Conservation (phyloP, 2,329 filamentous ascomycete species). For the Amphichorda felina region DNA sequence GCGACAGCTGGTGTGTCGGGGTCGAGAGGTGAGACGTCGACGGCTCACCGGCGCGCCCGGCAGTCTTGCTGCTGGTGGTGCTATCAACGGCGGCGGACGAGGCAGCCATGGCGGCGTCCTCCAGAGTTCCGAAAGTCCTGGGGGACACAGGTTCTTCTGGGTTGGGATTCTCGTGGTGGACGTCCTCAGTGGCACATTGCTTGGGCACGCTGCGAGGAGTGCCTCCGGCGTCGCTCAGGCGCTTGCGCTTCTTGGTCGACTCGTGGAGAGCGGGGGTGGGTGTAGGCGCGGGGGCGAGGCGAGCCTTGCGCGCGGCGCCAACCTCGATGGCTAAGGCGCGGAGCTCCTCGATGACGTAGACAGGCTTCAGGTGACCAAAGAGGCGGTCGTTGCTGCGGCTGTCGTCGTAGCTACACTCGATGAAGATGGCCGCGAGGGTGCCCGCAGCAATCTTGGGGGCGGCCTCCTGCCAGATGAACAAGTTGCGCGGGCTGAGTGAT, state of each 20-base stretch:
- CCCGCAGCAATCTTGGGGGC: constrained; percentile 72
- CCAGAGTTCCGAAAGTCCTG: neutral
- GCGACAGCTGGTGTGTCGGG: constrained; percentile 33
- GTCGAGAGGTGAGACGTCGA: too few relatives aligned
- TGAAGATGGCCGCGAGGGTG: constrained; percentile 69
- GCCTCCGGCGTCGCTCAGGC: constrained; percentile 22
- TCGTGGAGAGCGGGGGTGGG: neutral
- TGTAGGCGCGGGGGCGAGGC: constrained; percentile 7
- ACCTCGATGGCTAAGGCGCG: constrained; percentile 60
- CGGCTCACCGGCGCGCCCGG: constrained; percentile 17
- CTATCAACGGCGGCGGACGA: neutral
- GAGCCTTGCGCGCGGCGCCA: constrained; percentile 23
- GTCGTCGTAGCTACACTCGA: constrained; percentile 91
- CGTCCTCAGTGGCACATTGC: neutral
- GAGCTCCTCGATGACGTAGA: constrained; percentile 73
- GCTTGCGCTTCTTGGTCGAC: constrained; percentile 51
- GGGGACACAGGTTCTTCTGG: constrained; percentile 17
- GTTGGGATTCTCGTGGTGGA: neutral
- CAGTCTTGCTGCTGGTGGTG: constrained; percentile 19
- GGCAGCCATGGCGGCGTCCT: neutral
- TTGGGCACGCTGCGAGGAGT: constrained; percentile 8
- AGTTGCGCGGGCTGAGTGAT: constrained; percentile 69
- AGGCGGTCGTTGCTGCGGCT: constrained; percentile 63
- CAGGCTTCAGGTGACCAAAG: constrained; percentile 81
- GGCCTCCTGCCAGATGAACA: constrained; percentile 77